Percentiles rank a stretch among this genome's conserved stretches.
Evolutionary conservation across 805 yeast species (phyloP).

Genomic region (Ogataea corticis): DNA sequence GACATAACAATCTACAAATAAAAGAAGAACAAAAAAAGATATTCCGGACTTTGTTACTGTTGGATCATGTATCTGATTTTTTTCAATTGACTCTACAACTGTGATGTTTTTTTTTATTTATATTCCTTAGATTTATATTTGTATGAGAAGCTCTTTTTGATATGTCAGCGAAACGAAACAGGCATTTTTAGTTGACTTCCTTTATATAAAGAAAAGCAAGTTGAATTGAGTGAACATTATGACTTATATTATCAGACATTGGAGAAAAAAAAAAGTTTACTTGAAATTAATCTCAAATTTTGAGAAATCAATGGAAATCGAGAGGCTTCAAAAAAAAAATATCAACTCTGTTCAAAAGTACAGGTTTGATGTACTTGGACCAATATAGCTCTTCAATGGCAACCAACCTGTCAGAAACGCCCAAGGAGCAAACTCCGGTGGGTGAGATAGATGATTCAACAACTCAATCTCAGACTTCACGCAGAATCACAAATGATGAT

Average conservation of each 20-base stretch:
- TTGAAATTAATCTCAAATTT: not conserved
- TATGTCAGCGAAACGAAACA: slow-evolving; percentile 21
- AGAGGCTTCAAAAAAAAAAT: not conserved
- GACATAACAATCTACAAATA: slow-evolving; percentile 21
- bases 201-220: slow-evolving; percentile 9
- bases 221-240: slow-evolving; percentile 8
- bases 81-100: slow-evolving; percentile 9
- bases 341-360: not conserved
- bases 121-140: slow-evolving; percentile 18
- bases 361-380: no score
- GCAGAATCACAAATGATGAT: slow-evolving; percentile 73
- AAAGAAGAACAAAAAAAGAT: slow-evolving; percentile 21
- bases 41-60: slow-evolving; percentile 17
- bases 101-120: slow-evolving; percentile 23
- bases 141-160: slow-evolving; percentile 20
- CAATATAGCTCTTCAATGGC: not conserved
- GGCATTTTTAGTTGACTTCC: slow-evolving; percentile 17
- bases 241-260: not conserved
- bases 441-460: not conserved
- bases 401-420: not conserved
- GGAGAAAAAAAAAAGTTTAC: not conserved
- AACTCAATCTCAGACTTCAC: slow-evolving; percentile 9
- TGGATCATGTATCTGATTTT: slow-evolving; percentile 10
- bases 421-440: not conserved
- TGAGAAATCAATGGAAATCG: not conserved